Evolutionary conservation across 768 basidiomycete species (phyloP), one percentile per base, ranked within the genome.

Genomic region (Serendipita indica): DNA sequence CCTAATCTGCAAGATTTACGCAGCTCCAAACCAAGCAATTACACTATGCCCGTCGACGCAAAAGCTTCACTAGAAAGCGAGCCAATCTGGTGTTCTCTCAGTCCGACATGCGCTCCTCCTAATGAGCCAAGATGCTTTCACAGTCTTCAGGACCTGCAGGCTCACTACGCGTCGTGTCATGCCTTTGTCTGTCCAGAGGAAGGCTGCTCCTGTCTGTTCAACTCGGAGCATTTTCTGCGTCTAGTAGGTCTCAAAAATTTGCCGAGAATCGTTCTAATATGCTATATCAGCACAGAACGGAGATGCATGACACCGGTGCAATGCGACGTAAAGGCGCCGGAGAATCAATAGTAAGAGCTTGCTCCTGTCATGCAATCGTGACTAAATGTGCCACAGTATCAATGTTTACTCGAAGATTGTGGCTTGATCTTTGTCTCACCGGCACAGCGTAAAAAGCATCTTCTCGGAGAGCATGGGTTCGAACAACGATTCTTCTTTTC

Each of bases 401-500:
- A 32, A 16, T 54, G 49, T 30, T 30, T 54, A 16, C 16, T 54
- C 30, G 20, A n/a, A 16, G 22, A 54, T 10, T 54, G 49, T 28
- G 20, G n/a, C 5, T 16, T 22, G 30, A 10, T 54, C 5, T 27
- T 30, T 6, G 20, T 16, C 7, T 22, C 49, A 10, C 49, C 49
- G 10, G 30, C 20, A 7, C 49, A 54, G 30, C 49, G 49, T 16
- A 54, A 54, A 28, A n/a, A 28, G 3, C 49, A 54, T 32, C 49
- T 54, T 7, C 20, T 54, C 20, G 30, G 30, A 18, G 49, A 54
- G 20, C 49, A 54, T 27, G 10, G 30, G 7, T 54, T 54, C 49
- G 49, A 54, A n/a, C 20, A 54, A 27, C n/a, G 30, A n/a, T 54
- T 54, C 22, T 54, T 54, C 30, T 54, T 54, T 27, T 25, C 49